These are phyloP conservation scores for Keithomyces neogunnii DNA, from an alignment of 2,329 filamentous ascomycete species.

Conservation along the genomic window DNA sequence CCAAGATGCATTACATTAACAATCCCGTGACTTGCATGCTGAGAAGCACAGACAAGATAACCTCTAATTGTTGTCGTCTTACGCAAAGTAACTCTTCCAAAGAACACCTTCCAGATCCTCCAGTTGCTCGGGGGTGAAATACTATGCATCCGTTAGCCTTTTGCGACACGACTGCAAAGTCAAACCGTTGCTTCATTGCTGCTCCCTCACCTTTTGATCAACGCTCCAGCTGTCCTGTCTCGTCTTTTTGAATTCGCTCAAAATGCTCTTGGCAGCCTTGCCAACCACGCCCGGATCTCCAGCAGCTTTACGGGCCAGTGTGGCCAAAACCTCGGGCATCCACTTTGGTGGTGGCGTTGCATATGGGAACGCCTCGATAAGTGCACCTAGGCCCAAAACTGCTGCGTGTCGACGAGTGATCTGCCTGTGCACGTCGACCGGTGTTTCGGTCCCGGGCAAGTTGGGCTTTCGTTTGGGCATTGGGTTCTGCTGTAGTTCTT, in stretches of 20 bases:
- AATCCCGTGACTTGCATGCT: background rate
- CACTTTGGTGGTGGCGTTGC: conserved; percentile 83
- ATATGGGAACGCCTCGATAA: conserved; percentile 95
- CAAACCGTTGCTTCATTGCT: background rate
- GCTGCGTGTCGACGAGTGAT: conserved; percentile 81
- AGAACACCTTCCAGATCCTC: conserved; percentile 93
- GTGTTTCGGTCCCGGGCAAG: conserved; percentile 57
- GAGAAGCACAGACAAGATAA: background rate
- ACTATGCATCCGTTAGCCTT: conserved; percentile 34
- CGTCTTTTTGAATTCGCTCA: conserved; percentile 99
- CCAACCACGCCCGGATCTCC: conserved; percentile 87
- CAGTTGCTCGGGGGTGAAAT: conserved; percentile 85
- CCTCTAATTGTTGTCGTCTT: conserved; percentile 12
- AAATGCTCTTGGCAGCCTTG: conserved; percentile 86
- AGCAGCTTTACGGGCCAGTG: conserved; percentile 75
- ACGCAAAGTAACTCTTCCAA: conserved; percentile 99
- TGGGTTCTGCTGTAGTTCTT: conserved; percentile 71
- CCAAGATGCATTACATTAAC: background rate
- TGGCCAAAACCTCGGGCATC: conserved; percentile 89
- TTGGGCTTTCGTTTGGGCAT: conserved; percentile 66
- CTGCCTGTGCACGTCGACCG: conserved; percentile 63
- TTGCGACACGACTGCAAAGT: background rate
- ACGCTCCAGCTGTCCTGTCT: conserved; percentile 97
- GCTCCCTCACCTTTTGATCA: conserved; percentile 75
- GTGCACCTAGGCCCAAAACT: conserved; percentile 79